These are phyloP conservation scores for Amphicarpaea edgeworthii DNA, from an alignment of 306 rosid genomes.

Conservation along the genomic window DNA sequence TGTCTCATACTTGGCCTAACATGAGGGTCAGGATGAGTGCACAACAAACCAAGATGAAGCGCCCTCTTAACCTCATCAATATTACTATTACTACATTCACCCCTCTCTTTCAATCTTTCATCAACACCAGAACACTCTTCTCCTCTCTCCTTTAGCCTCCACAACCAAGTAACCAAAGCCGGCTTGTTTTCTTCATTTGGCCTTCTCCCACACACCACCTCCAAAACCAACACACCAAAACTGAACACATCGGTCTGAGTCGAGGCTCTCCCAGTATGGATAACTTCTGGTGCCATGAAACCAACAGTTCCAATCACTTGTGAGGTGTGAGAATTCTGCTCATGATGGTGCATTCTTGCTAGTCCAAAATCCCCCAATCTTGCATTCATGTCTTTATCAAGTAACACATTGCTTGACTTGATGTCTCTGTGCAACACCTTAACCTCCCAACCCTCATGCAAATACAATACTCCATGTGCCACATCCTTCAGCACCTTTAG, in stretches of 20 bases:
- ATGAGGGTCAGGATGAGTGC: constrained; percentile 58
- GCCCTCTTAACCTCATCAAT: constrained; percentile 56
- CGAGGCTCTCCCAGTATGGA: constrained; percentile 57
- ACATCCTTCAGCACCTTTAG: constrained; percentile 62
- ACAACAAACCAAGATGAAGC: constrained; percentile 62
- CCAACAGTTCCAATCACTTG: constrained; percentile 66
- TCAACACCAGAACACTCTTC: constrained; percentile 52
- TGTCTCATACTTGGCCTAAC: constrained; percentile 68
- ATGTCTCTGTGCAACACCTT: constrained; percentile 72
- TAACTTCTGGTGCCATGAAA: constrained; percentile 65
- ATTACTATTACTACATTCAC: constrained; percentile 32
- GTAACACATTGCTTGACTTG: constrained; percentile 66
- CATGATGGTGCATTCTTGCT: constrained; percentile 57
- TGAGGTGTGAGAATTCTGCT: constrained; percentile 45
- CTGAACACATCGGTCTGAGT: constrained; percentile 59
- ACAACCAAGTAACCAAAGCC: constrained; percentile 57
- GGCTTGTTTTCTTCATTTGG: constrained; percentile 57
- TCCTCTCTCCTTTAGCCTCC: constrained; percentile 56
- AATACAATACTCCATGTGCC: constrained; percentile 60
- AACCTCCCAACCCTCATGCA: constrained; percentile 75
- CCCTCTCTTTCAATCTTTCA: constrained; percentile 48
- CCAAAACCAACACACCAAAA: constrained; percentile 64
- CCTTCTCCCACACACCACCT: constrained; percentile 61
- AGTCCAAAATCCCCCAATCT: constrained; percentile 68
- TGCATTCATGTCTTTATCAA: constrained; percentile 67